Evolutionary conservation across 192 early-diverging fungal genomes (phyloP), one percentile per base, ranked within the genome.

Genomic region (Gryganskiella cystojenkinii): DNA sequence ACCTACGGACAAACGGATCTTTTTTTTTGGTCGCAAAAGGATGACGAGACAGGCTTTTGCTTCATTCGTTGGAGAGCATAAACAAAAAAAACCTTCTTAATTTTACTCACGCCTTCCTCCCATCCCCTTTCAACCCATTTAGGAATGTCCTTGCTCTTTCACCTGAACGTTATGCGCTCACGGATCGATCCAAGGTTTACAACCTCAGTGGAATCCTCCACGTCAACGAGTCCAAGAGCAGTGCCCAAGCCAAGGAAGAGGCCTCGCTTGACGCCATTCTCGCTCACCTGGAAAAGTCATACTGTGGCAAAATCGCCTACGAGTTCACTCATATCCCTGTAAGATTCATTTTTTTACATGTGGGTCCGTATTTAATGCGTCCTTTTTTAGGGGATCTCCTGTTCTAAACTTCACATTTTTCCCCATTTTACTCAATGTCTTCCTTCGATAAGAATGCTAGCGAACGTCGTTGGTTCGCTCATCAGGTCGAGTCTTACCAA

Each of bases 241-340:
- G 81, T 34, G 71, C 53, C 5, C 75, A 71, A 1, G 61, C 80
- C 17, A 83, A 85, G 44, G 81, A 80, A 27, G 81, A 89, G 44
- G 92, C 90, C 22, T 85, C 83, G 19, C 79, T 94, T 25, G 84
- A 89, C 35, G 83, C 87, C 47, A 92, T 98, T 52, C 43, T 93
- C 54, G 55, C 82, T 53, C 91, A 95, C 63, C 84, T 99, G 20
- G 83, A 88, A 43, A 80, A 84, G 37, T 84, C 85, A 3, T 95
- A 95, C 68, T 92, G 91, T 71, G 92, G 91, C 19, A 87, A 90
- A 44, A 94, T 98, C 60, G 97, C 95, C 14, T 98, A 94, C 75
- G 97, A 99, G 85, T 99, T 98, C 86, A 88, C 86, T 73, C 97
- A 99, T 67, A 89, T 98, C 47, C 95, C 96, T 0, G 92, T 91